Evolutionary conservation across 2,329 filamentous ascomycete species (phyloP), one percentile per base, ranked within the genome.

Genomic region (Tolypocladium tundrense): DNA sequence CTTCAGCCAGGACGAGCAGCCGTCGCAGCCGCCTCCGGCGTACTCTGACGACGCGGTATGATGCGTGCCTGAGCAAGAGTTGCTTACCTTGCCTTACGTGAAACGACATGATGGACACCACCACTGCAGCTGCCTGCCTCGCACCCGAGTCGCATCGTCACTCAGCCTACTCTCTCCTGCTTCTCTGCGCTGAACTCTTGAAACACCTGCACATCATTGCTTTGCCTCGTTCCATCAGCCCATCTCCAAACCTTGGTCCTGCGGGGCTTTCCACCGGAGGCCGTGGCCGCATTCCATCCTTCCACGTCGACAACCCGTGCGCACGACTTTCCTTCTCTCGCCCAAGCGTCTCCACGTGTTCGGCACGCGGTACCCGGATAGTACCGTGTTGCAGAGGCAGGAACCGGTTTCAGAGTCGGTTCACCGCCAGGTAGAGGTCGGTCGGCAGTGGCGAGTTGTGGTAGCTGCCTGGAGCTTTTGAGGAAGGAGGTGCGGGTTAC

Each of bases 41-140:
- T 72, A 72, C 57, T 64, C 65, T 27, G 69, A 70, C n/a, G 57
- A 65, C 52, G 55, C 58, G 27, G 58, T 42, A 13, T 61, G 54
- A 58, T 43, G 48, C 9, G 9, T 13, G 4, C n/a, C 19, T 35
- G 27, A n/a, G 21, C 31, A 21, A 21, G 31, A 37, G 31, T 21
- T 35, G 31, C 31, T 11, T 31, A 31, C 43, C 11, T 19, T 13
- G 2, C 39, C 11, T 21, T 21, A 8, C 10, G 19, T 21, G 11
- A 14, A 52, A 52, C 48, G 48, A 52, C 2, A 21, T 35, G 19
- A 51, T 35, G 31, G 35, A 52, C 31, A 21, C n/a, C 19, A 21
- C 21, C 19, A 13, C 9, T 13, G 16, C 31, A n/a, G 21, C 45
- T n/a, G n/a, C 19, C 16, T 37, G 19, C 48, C 7, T 8, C 31